Base-by-base conservation (phyloP, 345 rosid genomes). In the Mercurialis annua region DNA sequence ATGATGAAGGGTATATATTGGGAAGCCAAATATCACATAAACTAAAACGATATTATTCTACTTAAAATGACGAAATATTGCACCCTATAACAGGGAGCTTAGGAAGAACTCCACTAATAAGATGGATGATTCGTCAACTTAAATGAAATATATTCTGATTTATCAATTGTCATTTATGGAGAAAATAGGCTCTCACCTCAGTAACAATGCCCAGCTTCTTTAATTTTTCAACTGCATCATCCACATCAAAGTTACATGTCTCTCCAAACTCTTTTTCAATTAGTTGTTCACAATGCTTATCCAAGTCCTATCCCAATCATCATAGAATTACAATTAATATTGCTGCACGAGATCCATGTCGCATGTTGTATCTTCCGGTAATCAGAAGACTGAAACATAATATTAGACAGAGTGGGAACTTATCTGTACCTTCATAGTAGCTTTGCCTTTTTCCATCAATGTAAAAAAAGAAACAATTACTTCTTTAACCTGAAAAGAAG, bases 401-500 rank as follows among this genome's bases (percentile, higher is more conserved):
- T 59, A 65, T n/a, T 58, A 47, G 27, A 49, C 31, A 48, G 36
- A 30, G 46, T 5, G 16, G 20, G 40, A 16, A 30, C 24, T 49
- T 47, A 60, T 53, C 47, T 74, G 53, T 70, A 84, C 98, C 92
- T 87, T 83, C 77, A 68, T 71, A 57, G 92, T 87, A 61, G 97
- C 96, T 81, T 90, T 90, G 58, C 97, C 98, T 62, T 90, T 93
- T 73, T 88, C 91, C 96, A 90, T 88, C 77, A 92, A 71, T 73
- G 88, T 88, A 79, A 85, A 92, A 83, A 85, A 92, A 16, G 88
- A 80, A 65, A 92, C 77, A 55, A 92, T 90, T 54, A 92, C 96
- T 78, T 92, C 97, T 77, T 92, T 92, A 34, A 92, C 98, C 98
- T 92, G 82, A 59, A 67, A 46, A 18, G 15, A 40, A 40, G 11